Conservation (phyloP, 2,329 filamentous ascomycete species). For the Sporothrix mexicana region DNA sequence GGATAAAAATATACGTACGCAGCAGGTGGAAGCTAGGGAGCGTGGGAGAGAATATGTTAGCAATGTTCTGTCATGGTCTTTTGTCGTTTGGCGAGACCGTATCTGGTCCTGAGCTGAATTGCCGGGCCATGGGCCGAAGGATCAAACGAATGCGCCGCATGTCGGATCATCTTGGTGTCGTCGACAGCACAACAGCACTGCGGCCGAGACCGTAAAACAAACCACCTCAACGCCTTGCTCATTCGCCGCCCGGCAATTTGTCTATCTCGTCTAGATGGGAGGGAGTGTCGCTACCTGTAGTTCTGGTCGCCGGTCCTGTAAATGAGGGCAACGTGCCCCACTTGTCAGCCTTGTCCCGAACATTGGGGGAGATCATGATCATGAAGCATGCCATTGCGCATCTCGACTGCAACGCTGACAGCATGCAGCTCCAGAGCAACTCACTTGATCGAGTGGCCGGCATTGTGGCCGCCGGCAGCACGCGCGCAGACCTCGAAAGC, state of each 20-base stretch:
- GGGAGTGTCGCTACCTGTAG: slow-evolving; percentile 36
- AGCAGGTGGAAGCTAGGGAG: slow-evolving; percentile 43
- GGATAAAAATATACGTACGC: slow-evolving; percentile 38
- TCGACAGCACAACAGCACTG: neutral
- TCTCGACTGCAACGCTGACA: neutral
- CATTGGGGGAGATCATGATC: neutral
- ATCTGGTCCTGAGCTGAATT: neutral
- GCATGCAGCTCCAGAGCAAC: neutral
- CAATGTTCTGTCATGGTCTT: neutral
- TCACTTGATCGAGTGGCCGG: slow-evolving; percentile 54
- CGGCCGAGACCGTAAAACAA: neutral
- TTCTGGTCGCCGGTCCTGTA: slow-evolving; percentile 37
- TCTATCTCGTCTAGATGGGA: neutral
- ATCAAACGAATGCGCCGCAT: neutral
- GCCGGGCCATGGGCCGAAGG: neutral
- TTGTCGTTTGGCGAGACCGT: neutral
- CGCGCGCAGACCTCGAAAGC: slow-evolving; percentile 57
- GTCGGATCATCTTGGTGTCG: neutral
- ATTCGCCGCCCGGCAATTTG: neutral
- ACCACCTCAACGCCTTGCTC: neutral
- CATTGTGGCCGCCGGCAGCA: slow-evolving; percentile 66
- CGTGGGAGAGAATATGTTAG: slow-evolving; percentile 5
- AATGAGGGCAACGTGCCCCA: neutral
- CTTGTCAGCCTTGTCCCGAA: slow-evolving; percentile 29
- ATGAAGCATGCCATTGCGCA: neutral